phyloP scores from a whole-genome alignment of 2,329 filamentous ascomycete species.

The Ilyonectria robusta region DNA sequence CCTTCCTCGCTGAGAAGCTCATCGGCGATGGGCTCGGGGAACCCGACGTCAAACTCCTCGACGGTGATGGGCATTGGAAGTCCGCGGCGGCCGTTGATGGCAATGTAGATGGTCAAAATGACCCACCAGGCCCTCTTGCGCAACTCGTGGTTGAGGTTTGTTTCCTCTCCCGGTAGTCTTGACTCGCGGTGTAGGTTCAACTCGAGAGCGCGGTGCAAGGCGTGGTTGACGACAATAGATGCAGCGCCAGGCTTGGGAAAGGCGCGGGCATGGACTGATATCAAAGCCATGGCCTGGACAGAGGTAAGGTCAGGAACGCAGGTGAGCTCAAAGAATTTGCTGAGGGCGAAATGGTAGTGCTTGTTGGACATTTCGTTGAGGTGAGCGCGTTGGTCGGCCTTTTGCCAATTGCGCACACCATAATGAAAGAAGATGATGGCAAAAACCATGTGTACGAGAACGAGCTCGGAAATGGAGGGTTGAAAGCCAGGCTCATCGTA shows the following conservation, averaged over 20 bases:
- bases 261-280: slow-evolving; percentile 79
- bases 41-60: slow-evolving; percentile 84
- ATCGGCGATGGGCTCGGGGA: slow-evolving; percentile 80
- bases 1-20: slow-evolving; percentile 77
- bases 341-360: slow-evolving; percentile 83
- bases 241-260: slow-evolving; percentile 86
- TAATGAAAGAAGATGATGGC: slow-evolving; percentile 85
- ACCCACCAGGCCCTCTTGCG: slow-evolving; percentile 86
- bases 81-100: slow-evolving; percentile 82
- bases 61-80: slow-evolving; percentile 81
- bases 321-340: slow-evolving; percentile 76
- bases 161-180: slow-evolving; percentile 62
- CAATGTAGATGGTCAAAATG: slow-evolving; percentile 75
- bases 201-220: slow-evolving; percentile 80
- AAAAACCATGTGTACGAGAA: slow-evolving; percentile 84
- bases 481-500: slow-evolving; percentile 79
- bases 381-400: slow-evolving; percentile 66
- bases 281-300: slow-evolving; percentile 80
- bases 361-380: slow-evolving; percentile 78
- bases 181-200: slow-evolving; percentile 81
- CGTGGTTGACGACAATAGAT: slow-evolving; percentile 75
- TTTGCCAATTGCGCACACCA: slow-evolving; percentile 76
- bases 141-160: slow-evolving; percentile 78
- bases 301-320: slow-evolving; percentile 74
- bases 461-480: slow-evolving; percentile 74